Evolutionary conservation across 176 grass and related monocot genomes (phyloP).

Genomic region (Carex pumila): DNA sequence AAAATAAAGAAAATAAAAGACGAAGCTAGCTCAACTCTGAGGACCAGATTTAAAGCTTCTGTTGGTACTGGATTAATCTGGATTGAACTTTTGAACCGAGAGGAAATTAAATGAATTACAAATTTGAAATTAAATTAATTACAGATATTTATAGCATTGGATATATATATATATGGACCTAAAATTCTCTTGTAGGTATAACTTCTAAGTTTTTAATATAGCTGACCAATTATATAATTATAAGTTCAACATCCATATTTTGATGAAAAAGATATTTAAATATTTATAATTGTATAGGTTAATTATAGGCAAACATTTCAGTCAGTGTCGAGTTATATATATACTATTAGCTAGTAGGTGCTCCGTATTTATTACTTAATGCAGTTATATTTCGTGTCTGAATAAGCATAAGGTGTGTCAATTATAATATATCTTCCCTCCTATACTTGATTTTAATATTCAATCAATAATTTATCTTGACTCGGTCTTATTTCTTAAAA

Average conservation of each 20-base stretch:
- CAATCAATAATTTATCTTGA: not conserved
- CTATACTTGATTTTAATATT: not conserved
- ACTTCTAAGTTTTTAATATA: not conserved
- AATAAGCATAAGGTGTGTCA: not conserved
- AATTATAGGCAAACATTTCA: not conserved
- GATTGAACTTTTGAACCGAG: not conserved
- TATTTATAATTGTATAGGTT: not conserved
- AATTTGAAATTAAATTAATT: not conserved
- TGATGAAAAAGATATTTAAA: not conserved
- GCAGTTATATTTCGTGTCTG: not conserved
- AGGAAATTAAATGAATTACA: not conserved
- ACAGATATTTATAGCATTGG: not conserved
- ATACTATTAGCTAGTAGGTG: not conserved
- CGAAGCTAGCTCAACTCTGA: not conserved
- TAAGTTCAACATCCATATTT: not conserved
- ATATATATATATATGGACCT: not conserved
- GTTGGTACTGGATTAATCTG: not conserved
- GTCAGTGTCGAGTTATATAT: not conserved
- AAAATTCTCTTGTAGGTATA: not conserved
- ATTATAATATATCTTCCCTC: not conserved
- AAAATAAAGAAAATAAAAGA: not conserved
- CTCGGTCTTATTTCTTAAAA: not conserved
- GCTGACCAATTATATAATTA: not conserved
- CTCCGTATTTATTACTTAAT: not conserved
- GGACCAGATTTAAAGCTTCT: slow-evolving; percentile 11